phyloP scores from a whole-genome alignment of 352 stramenopile species.

The Thalassiosira hispida region DNA sequence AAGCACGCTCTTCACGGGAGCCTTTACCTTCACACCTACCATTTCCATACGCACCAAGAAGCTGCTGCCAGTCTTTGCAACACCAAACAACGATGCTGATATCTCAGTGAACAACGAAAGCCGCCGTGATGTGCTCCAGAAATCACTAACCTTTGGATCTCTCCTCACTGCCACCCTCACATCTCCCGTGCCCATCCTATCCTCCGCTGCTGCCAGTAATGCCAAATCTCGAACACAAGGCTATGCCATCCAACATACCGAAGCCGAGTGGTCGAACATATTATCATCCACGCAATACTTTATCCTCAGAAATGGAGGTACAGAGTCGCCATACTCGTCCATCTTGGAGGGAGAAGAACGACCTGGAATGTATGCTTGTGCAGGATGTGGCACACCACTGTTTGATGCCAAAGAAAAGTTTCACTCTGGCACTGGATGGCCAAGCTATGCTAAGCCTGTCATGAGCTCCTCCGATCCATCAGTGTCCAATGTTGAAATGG shows the following conservation, averaged over 20 bases:
- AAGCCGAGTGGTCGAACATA: slow-evolving; percentile 55
- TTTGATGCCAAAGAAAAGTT: slow-evolving; percentile 75
- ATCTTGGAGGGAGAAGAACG: slow-evolving; percentile 69
- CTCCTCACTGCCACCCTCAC: not conserved
- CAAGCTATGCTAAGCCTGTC: slow-evolving; percentile 47
- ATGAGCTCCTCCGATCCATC: slow-evolving; percentile 33
- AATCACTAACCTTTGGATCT: slow-evolving; percentile 11
- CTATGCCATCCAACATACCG: slow-evolving; percentile 60
- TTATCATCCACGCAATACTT: slow-evolving; percentile 60
- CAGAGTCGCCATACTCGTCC: slow-evolving; percentile 74
- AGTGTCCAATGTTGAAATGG: slow-evolving; percentile 51
- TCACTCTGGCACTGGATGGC: slow-evolving; percentile 66
- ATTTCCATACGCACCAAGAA: not conserved
- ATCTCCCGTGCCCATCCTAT: slow-evolving; percentile 1
- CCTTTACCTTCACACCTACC: slow-evolving; percentile 7
- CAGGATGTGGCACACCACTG: slow-evolving; percentile 68
- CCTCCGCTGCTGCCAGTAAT: not conserved
- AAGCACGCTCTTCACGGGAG: not conserved
- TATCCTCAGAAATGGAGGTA: slow-evolving; percentile 71
- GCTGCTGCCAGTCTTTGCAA: not conserved
- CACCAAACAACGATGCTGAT: not conserved
- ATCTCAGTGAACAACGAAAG: not conserved
- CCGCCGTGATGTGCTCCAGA: slow-evolving; percentile 6
- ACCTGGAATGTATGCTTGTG: slow-evolving; percentile 65
- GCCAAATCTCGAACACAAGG: slow-evolving; percentile 52